Conservation (phyloP, 805 yeast species). For the Kurtzmaniella fragi region DNA sequence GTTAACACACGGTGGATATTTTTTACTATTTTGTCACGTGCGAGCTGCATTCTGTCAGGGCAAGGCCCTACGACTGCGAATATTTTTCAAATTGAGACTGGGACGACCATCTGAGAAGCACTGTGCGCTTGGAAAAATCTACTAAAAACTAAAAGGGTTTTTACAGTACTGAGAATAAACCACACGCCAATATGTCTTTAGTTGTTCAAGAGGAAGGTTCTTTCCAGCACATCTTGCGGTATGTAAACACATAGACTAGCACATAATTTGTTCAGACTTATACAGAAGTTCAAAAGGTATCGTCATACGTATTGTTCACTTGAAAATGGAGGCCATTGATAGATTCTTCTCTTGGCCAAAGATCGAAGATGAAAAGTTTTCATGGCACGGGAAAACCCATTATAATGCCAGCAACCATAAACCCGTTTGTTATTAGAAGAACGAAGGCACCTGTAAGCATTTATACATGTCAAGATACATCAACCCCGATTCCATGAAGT, state of each 20-base stretch:
- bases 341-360: background rate
- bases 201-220: slow-evolving; percentile 98
- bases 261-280: background rate
- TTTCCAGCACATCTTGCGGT: slow-evolving; percentile 99
- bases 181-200: slow-evolving; percentile 70
- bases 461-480: no score
- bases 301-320: background rate
- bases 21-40: no score
- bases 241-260: slow-evolving; percentile 36
- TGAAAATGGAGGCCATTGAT: background rate
- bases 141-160: slow-evolving; percentile 3
- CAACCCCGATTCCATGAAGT: no score
- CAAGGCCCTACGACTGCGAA: slow-evolving; percentile 3
- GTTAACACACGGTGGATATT: no score
- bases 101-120: slow-evolving; percentile 1
- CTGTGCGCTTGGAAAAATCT: no score
- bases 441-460: no score
- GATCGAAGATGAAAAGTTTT: background rate
- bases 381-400: no score
- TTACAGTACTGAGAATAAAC: slow-evolving; percentile 1
- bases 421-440: no score
- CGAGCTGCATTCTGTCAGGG: no score
- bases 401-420: no score
- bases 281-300: no score
- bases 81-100: slow-evolving; percentile 1